Evolutionary conservation across 1,284 basidiomycete species (phyloP), one percentile per base, ranked within the genome.

Genomic region (Heliocybe sulcata): DNA sequence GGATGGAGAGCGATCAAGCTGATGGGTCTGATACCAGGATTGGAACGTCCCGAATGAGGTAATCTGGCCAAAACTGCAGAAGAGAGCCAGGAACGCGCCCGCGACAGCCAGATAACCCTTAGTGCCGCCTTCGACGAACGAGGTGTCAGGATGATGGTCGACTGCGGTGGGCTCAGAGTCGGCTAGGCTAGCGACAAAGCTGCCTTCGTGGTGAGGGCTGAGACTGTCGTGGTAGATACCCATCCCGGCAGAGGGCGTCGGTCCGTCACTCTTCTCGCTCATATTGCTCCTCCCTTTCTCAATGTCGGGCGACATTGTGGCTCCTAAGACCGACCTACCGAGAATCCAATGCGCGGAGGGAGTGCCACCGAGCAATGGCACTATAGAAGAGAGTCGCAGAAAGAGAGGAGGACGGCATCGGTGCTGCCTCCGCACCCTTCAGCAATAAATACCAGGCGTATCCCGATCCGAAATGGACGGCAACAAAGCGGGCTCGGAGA

Each of bases 11-110:
- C 68, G 58, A 31, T 61, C 59, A 9, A 79, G 65, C 57, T 79
- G 75, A 63, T 80, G 72, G 9, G 60, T 60, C 9, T 67, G 62
- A 56, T 80, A 80, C 71, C 73, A 80, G 10, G 73, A 65, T 60
- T 79, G 75, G 62, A 75, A 80, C 31, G 75, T 77, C 26, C 78
- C 78, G 58, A 80, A 80, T 54, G 77, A 71, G 55, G 73, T 77
- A 70, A 79, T 72, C 56, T 75, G 74, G 8, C 78, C 77, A 58
- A 80, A 79, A 0, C 75, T 76, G 58, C 70, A 74, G 64, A 80
- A 75, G 3, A 81, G 63, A 11, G 75, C 73, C 23, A 77, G 58
- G 59, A 75, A 76, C 0, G 76, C 76, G 1, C 77, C 78, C 31
- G 76, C 59, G 16, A 79, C 71, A 2, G 75, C 69, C 23, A 77